These are phyloP conservation scores for Fraxinus nigra DNA, from an alignment of 305 asterid genomes.

Conservation along the genomic window DNA sequence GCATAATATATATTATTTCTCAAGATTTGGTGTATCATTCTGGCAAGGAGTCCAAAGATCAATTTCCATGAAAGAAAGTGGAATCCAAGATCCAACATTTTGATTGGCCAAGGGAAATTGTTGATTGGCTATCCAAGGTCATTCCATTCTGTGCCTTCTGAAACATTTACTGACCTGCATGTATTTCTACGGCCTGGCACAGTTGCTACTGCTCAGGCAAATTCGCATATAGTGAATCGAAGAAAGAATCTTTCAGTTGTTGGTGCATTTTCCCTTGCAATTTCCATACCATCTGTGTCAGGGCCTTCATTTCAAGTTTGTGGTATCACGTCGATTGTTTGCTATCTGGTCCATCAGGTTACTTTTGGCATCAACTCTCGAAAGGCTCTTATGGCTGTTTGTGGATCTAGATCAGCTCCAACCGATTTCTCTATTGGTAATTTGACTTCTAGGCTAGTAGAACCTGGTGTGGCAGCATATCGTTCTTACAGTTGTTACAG, in stretches of 20 bases:
- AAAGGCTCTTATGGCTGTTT: constrained; percentile 54
- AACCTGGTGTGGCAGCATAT: constrained; percentile 38
- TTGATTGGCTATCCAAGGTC: constrained; percentile 44
- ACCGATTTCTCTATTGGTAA: constrained; percentile 32
- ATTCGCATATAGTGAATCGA: constrained; percentile 49
- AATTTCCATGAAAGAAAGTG: constrained; percentile 44
- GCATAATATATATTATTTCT: constrained; percentile 23
- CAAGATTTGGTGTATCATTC: constrained; percentile 50
- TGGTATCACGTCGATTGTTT: constrained; percentile 58
- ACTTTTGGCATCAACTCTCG: constrained; percentile 27
- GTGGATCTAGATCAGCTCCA: constrained; percentile 40
- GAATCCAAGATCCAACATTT: constrained; percentile 40
- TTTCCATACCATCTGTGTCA: constrained; percentile 71
- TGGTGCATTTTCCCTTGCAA: constrained; percentile 68
- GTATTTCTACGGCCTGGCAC: constrained; percentile 57
- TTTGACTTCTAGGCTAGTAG: constrained; percentile 32
- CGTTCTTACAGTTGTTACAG: constrained; percentile 38
- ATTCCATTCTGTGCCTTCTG: constrained; percentile 40
- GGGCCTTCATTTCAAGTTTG: constrained; percentile 72
- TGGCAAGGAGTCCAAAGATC: constrained; percentile 53
- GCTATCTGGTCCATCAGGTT: constrained; percentile 34
- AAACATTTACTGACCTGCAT: constrained; percentile 38
- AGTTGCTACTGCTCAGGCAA: constrained; percentile 67
- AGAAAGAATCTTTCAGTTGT: constrained; percentile 61
- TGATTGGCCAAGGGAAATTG: constrained; percentile 53